Percentiles rank a stretch among this genome's conserved stretches.
Evolutionary conservation across 1,139 yeast genomes (phyloP).

Genomic region (Pichia terricola): DNA sequence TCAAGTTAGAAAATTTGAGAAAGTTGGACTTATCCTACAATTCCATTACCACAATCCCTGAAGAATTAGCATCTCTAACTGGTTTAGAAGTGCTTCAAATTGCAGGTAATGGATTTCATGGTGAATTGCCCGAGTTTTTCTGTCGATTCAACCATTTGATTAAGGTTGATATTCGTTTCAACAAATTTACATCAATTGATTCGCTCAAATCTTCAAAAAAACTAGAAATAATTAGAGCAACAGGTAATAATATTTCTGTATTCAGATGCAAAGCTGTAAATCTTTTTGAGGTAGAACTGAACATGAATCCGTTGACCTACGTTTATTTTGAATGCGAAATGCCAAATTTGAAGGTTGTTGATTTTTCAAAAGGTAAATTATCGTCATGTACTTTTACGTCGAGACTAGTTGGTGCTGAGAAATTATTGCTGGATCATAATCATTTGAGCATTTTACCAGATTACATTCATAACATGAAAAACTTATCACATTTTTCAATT

Average conservation of each 20-base stretch:
- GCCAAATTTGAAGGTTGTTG: slow-evolving; percentile 58
- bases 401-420: slow-evolving; percentile 60
- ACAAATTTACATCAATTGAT: slow-evolving; percentile 56
- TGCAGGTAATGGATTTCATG: slow-evolving; percentile 63
- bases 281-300: slow-evolving; percentile 40
- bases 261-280: slow-evolving; percentile 55
- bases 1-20: slow-evolving; percentile 46
- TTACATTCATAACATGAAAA: slow-evolving; percentile 51
- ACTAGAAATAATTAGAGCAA: slow-evolving; percentile 54
- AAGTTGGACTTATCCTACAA: slow-evolving; percentile 82
- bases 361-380: slow-evolving; percentile 73
- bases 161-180: slow-evolving; percentile 72
- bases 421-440: slow-evolving; percentile 69
- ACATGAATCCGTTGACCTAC: slow-evolving; percentile 49
- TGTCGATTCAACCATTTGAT: slow-evolving; percentile 47
- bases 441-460: slow-evolving; percentile 72
- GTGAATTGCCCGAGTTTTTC: slow-evolving; percentile 46
- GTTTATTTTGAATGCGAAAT: slow-evolving; percentile 44
- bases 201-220: slow-evolving; percentile 54
- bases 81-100: slow-evolving; percentile 62
- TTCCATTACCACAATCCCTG: slow-evolving; percentile 45
- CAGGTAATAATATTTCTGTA: slow-evolving; percentile 69
- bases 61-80: slow-evolving; percentile 47
- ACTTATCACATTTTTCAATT: slow-evolving; percentile 57
- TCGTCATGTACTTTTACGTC: slow-evolving; percentile 63